Conservation (phyloP, 1,284 basidiomycete species). For the Meripilus lineatus region DNA sequence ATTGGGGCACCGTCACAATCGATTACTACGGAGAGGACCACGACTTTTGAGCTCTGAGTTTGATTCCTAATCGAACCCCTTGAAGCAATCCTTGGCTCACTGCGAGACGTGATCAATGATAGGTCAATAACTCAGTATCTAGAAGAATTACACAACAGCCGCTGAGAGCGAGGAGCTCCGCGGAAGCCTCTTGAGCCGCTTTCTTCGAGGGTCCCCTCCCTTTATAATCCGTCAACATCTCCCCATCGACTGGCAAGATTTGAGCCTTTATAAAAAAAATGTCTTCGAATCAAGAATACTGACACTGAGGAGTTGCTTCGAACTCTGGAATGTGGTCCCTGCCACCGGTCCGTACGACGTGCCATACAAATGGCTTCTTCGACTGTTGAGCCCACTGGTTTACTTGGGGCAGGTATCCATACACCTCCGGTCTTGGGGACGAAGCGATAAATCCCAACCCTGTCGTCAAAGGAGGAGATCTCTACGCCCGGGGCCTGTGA, state of each 20-base stretch:
- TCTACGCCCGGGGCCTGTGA: not conserved
- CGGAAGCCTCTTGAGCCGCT: constrained; percentile 4
- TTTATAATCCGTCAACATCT: constrained; percentile 2
- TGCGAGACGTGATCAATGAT: no score
- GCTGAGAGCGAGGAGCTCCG: constrained; percentile 3
- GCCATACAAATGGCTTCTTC: constrained; percentile 13
- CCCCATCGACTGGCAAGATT: not conserved
- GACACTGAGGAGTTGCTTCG: constrained; percentile 13
- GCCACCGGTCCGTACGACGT: constrained; percentile 12
- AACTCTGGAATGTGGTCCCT: constrained; percentile 19
- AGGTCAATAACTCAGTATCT: no score
- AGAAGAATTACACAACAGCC: constrained; percentile 5
- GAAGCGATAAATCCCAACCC: constrained; percentile 14
- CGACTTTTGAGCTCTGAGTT: no score
- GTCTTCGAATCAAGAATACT: constrained; percentile 3
- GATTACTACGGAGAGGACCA: no score
- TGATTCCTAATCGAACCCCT: no score
- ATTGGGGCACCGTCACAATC: no score
- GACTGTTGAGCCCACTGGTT: constrained; percentile 19
- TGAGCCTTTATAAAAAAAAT: not conserved
- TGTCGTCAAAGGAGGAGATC: constrained; percentile 14
- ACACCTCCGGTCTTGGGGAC: constrained; percentile 8
- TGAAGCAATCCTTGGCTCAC: no score
- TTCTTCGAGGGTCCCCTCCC: constrained; percentile 14
- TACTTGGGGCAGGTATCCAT: constrained; percentile 23